Percentiles rank a stretch among this genome's conserved stretches.
These are phyloP conservation scores for Aspergillus phoenicis DNA, from an alignment of 2,329 filamentous ascomycete species.

Conservation along the genomic window DNA sequence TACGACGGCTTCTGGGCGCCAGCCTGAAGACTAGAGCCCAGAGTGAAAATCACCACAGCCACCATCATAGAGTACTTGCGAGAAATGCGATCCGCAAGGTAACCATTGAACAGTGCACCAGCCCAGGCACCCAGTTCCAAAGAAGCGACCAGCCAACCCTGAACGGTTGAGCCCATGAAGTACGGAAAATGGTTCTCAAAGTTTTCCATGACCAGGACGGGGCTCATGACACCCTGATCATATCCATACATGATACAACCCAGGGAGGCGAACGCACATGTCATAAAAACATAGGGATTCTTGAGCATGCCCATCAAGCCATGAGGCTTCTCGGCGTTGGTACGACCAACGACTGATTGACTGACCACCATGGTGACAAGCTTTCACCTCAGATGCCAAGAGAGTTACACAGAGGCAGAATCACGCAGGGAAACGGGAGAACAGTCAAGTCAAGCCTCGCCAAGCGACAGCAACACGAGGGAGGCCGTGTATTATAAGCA, in stretches of 20 bases:
- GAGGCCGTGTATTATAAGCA: background rate
- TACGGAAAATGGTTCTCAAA: slow-evolving; percentile 39
- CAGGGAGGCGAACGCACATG: slow-evolving; percentile 39
- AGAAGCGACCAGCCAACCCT: slow-evolving; percentile 38
- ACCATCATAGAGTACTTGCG: slow-evolving; percentile 39
- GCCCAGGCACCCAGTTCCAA: slow-evolving; percentile 41
- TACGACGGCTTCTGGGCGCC: slow-evolving; percentile 33
- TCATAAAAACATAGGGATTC: slow-evolving; percentile 46
- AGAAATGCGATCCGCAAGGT: slow-evolving; percentile 33
- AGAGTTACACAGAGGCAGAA: background rate
- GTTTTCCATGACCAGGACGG: slow-evolving; percentile 42
- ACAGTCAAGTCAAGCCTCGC: background rate
- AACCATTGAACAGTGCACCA: slow-evolving; percentile 35
- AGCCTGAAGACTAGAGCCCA: slow-evolving; percentile 31
- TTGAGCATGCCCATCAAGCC: slow-evolving; percentile 44
- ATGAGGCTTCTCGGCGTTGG: slow-evolving; percentile 42
- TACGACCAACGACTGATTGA: slow-evolving; percentile 44
- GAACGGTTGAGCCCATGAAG: slow-evolving; percentile 33
- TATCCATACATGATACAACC: slow-evolving; percentile 39
- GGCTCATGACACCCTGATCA: slow-evolving; percentile 40
- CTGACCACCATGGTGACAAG: slow-evolving; percentile 28
- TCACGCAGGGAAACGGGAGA: background rate
- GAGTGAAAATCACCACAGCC: slow-evolving; percentile 38
- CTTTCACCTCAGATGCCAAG: background rate
- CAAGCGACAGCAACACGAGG: slow-evolving; percentile 2